phyloP scores from a whole-genome alignment of 805 yeast species.

The Komagataella kurtzmanii region DNA sequence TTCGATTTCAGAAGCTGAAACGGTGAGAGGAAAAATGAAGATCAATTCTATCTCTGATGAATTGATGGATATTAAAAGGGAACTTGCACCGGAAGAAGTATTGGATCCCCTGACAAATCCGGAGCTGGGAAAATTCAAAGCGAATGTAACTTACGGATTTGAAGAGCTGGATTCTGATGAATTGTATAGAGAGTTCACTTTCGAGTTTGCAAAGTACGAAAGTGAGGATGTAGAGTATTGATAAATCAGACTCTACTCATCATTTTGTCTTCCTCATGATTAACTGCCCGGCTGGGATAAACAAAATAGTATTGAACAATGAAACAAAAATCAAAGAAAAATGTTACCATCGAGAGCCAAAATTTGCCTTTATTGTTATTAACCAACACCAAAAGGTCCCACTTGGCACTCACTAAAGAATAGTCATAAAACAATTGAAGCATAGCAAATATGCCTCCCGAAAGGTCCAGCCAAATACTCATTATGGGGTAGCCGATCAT shows the following conservation, averaged over 20 bases:
- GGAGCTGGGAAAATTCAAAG: background rate
- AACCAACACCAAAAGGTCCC: constrained; percentile 15
- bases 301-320: constrained; percentile 11
- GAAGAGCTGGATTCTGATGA: background rate
- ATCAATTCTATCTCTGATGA: background rate
- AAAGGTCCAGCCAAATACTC: constrained; percentile 25
- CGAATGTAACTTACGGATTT: background rate
- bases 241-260: background rate
- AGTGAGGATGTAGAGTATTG: background rate
- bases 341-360: constrained; percentile 23
- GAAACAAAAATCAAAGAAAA: constrained; percentile 16
- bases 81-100: background rate
- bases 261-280: background rate
- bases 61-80: background rate
- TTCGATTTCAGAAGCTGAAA: background rate
- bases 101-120: background rate
- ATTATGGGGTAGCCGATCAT: constrained; percentile 31
- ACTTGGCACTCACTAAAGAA: constrained; percentile 11
- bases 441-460: constrained; percentile 26
- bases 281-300: background rate
- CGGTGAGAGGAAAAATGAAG: background rate
- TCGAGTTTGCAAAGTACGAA: background rate
- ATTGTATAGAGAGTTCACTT: background rate
- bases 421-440: constrained; percentile 27
- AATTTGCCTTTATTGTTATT: constrained; percentile 28